Base-by-base conservation (phyloP, 176 grass and related monocot genomes). In the Chrysopogon serrulatus region DNA sequence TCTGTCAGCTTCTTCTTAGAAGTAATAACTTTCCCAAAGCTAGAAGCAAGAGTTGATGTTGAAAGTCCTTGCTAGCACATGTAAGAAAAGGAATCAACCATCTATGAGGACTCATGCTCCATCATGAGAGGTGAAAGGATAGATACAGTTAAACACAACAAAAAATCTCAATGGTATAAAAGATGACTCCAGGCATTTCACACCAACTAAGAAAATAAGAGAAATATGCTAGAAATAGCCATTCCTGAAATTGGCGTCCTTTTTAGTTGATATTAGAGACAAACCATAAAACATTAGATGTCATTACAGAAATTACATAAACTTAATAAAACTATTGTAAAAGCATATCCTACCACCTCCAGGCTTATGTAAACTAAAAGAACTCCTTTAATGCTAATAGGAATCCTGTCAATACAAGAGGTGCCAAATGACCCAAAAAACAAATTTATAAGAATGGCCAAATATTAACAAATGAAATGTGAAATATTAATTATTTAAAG, bases 1-100 rank as follows among this genome's bases (percentile, higher is more conserved):
- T 98, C 96, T 64, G 89, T 62, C 54, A 98, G 83, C 5, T 80
- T 88, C 72, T 88, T 93, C 81, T 90, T 88, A 57, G 96, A 98
- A 79, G 89, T 90, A 65, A 95, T 98, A 87, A 95, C 96, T 90
- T 98, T 98, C 36, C 93, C 96, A 85, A 98, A 98, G 87, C 96
- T 98, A 73, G 96, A 95, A 79, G 96, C 96, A 83, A 98, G 91
- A 68, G 93, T 98, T 79, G 96, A 94, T 27, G 91, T 90, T 71
- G 96, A 98, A 84, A 98, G 93, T 65, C 96, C 96, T 94, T 98
- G 96, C 96, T 98, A 89, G 74, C 7, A 88, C 62, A 85, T 72
- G 76, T 33, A 28, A 81, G 17, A 79, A 86, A 92, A 31, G n/a
- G 37, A 81, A 66, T 82, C 23, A 76, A 82, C n/a, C 65, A 70